phyloP scores from a whole-genome alignment of 352 stramenopile genomes.

The Aphanomyces cochlioides region DNA sequence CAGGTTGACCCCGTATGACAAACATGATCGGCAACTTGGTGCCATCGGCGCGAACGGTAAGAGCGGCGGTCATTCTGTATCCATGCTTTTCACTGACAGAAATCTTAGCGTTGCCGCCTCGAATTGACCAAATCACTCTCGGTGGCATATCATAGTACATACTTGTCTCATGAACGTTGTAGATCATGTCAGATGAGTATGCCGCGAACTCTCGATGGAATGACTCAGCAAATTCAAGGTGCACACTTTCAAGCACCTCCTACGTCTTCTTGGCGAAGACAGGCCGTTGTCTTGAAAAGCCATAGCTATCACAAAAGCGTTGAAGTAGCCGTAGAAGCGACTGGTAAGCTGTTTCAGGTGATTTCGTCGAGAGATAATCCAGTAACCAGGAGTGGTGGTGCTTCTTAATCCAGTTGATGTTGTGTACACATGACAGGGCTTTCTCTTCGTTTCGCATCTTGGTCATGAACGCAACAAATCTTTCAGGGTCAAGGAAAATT shows the following conservation, averaged over 20 bases:
- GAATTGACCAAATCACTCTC: background rate
- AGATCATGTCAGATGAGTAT: background rate
- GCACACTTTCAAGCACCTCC: background rate
- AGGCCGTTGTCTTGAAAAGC: background rate
- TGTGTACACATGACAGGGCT: too few relatives aligned
- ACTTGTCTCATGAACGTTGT: background rate
- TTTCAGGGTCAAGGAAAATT: too few relatives aligned
- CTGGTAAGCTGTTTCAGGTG: too few relatives aligned
- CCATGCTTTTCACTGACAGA: background rate
- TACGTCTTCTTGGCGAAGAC: background rate
- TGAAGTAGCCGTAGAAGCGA: background rate
- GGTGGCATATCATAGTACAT: constrained; percentile 2
- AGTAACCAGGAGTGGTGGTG: too few relatives aligned
- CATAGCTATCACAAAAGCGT: background rate
- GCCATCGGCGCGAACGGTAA: too few relatives aligned
- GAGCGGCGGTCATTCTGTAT: too few relatives aligned
- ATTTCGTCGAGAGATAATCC: too few relatives aligned
- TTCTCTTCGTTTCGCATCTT: too few relatives aligned
- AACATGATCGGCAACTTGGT: too few relatives aligned
- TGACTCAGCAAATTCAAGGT: background rate
- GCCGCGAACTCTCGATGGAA: background rate
- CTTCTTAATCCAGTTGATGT: too few relatives aligned
- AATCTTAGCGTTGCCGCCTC: background rate
- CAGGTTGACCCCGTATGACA: too few relatives aligned
- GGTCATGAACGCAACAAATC: too few relatives aligned